Conservation (phyloP, 1,139 yeast species). For the Blastobotrys indianensis region DNA sequence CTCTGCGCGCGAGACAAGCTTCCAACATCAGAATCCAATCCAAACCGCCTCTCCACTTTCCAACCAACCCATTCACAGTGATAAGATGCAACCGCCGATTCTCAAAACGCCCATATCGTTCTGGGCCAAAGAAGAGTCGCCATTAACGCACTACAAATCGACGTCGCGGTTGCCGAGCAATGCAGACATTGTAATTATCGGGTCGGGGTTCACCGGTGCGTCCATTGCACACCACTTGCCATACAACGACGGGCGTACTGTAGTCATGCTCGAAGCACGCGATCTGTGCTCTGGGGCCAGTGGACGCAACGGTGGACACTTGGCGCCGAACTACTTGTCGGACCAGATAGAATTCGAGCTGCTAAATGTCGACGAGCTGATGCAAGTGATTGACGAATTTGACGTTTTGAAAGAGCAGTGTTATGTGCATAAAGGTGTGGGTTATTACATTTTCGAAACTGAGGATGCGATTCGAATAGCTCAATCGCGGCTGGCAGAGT, state of each 20-base stretch:
- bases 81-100: slow-evolving; percentile 12
- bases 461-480: slow-evolving; percentile 19
- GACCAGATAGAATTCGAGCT: slow-evolving; percentile 24
- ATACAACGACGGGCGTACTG: slow-evolving; percentile 18
- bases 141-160: slow-evolving; percentile 18
- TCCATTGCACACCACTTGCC: slow-evolving; percentile 34
- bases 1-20: too few species aligned
- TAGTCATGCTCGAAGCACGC: slow-evolving; percentile 40
- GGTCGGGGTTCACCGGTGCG: slow-evolving; percentile 42
- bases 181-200: slow-evolving; percentile 36
- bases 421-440: slow-evolving; percentile 29
- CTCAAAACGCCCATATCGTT: slow-evolving; percentile 15
- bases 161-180: slow-evolving; percentile 27
- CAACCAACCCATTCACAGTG: too few species aligned
- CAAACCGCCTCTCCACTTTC: too few species aligned
- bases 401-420: slow-evolving; percentile 31
- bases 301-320: slow-evolving; percentile 47
- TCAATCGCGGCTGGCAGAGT: slow-evolving; percentile 13
- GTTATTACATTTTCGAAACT: slow-evolving; percentile 30
- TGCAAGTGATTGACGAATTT: slow-evolving; percentile 27
- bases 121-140: slow-evolving; percentile 18
- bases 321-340: slow-evolving; percentile 36
- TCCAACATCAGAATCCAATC: too few species aligned
- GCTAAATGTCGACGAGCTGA: slow-evolving; percentile 22
- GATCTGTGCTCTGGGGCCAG: slow-evolving; percentile 44